Evolutionary conservation across 495 filamentous ascomycete species (phyloP), one percentile per base, ranked within the genome.

Genomic region (Cetradonia linearis): DNA sequence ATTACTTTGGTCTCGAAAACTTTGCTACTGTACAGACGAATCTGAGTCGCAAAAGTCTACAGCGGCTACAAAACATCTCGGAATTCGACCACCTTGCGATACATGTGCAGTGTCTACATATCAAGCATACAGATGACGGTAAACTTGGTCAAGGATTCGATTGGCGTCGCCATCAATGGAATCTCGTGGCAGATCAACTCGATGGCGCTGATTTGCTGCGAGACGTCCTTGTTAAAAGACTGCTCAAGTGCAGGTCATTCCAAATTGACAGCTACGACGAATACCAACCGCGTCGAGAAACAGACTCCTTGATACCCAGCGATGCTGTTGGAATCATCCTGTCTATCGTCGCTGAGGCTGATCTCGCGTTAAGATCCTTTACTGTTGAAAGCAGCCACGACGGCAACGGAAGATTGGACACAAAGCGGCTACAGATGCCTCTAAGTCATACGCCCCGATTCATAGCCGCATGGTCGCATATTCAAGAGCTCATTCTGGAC

Each of bases 231-330:
- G 16, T 20, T 20, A 14, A 52, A 27, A 14, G 30, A 13, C 48
- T 52, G 20, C 25, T 28, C 11, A 27, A 52, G 16, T 52, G 48
- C 48, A 52, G 20, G 25, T 52, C 48, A 13, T 52, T 52, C 30
- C 16, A 16, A 14, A 52, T 52, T 18, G 16, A 52, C 48, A 33
- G 48, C 25, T 52, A 52, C 48, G 48, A 52, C 48, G 48, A 52
- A 52, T 27, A 28, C 48, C 14, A 33, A 52, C 48, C 25, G 48
- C 48, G 48, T 52, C 25, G 23, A 6, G 48, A 52, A 1, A 52
- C 30, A 13, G 48, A 52, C 30, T 20, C 13, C 48, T 33, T 52
- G 48, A 20, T 33, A 20, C 20, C 48, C 20, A 33, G 48, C 48
- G 20, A 52, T 20, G 48, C 20, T 27, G 48, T 52, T 5, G 48